Conservation (phyloP, 805 yeast species). For the Komagataella pseudopastoris region DNA sequence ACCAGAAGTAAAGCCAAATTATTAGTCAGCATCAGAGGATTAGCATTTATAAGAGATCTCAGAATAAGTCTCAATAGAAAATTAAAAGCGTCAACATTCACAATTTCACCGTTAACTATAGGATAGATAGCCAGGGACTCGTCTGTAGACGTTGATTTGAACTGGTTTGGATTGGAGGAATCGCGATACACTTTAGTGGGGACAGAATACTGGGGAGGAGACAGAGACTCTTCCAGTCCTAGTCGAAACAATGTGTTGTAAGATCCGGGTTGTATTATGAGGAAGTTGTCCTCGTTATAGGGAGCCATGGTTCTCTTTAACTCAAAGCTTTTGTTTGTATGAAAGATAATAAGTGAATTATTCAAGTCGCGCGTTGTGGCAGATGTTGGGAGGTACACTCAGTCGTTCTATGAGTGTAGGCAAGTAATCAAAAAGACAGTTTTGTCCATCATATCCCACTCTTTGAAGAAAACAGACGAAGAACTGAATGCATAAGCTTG, state of each 20-base stretch:
- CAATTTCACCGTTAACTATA: conserved; percentile 48
- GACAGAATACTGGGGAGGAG: conserved; percentile 62
- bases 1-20: conserved; percentile 59
- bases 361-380: not conserved
- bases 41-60: conserved; percentile 28
- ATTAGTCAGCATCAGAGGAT: conserved; percentile 13
- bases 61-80: conserved; percentile 41
- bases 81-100: conserved; percentile 56
- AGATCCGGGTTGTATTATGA: conserved; percentile 73
- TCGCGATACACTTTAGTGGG: conserved; percentile 54
- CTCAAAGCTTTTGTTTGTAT: not conserved
- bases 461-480: too few species aligned
- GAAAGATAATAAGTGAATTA: not conserved
- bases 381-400: not conserved
- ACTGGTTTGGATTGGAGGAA: conserved; percentile 13
- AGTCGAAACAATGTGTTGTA: conserved; percentile 59
- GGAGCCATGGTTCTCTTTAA: conserved; percentile 15
- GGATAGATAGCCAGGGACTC: conserved; percentile 42
- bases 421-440: too few species aligned
- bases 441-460: too few species aligned
- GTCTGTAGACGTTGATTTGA: conserved; percentile 23
- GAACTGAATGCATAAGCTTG: too few species aligned
- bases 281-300: conserved; percentile 18
- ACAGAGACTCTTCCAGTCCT: conserved; percentile 63
- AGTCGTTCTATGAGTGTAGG: not conserved